Evolutionary conservation across 2,329 filamentous ascomycete genomes (phyloP).

Genomic region (Botrytis squamosa): DNA sequence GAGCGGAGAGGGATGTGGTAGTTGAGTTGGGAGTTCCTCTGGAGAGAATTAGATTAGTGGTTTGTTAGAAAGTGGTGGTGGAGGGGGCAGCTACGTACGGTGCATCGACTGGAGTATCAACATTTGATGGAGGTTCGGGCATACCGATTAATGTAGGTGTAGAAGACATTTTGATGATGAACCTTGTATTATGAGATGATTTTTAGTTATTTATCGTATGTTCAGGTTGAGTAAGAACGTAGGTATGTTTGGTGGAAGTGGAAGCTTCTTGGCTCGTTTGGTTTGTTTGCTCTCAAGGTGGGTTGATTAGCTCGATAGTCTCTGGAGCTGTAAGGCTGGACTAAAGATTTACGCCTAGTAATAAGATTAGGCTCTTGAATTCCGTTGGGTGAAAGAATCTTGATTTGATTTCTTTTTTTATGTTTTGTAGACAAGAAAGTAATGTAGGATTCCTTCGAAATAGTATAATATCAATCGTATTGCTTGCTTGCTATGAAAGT

Average conservation of each 20-base stretch:
- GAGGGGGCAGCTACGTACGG: slow-evolving; percentile 59
- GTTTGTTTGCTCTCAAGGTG: background rate
- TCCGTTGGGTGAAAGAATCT: background rate
- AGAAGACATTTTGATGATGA: slow-evolving; percentile 27
- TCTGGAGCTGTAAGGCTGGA: slow-evolving; percentile 8
- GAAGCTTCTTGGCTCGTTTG: background rate
- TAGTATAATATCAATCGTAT: background rate
- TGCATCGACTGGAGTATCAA: slow-evolving; percentile 83
- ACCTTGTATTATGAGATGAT: background rate
- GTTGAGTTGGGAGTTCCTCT: slow-evolving; percentile 92
- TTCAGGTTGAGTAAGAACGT: background rate
- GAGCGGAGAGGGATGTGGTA: slow-evolving; percentile 84
- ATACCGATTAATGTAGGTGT: slow-evolving; percentile 72
- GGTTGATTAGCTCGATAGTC: background rate
- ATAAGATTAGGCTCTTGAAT: background rate
- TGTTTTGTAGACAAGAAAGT: too few species aligned
- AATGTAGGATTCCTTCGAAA: too few species aligned
- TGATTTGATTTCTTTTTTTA: background rate
- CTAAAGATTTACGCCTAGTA: background rate
- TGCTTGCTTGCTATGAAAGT: background rate
- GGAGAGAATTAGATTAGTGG: slow-evolving; percentile 26
- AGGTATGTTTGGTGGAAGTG: background rate
- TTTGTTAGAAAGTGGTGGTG: slow-evolving; percentile 26
- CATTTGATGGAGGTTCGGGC: slow-evolving; percentile 76
- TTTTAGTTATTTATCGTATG: background rate